These are phyloP conservation scores for Bryoerythrophyllum caledonicum DNA, from an alignment of 225 moss, liverwort and hornwort species.

Conservation along the genomic window DNA sequence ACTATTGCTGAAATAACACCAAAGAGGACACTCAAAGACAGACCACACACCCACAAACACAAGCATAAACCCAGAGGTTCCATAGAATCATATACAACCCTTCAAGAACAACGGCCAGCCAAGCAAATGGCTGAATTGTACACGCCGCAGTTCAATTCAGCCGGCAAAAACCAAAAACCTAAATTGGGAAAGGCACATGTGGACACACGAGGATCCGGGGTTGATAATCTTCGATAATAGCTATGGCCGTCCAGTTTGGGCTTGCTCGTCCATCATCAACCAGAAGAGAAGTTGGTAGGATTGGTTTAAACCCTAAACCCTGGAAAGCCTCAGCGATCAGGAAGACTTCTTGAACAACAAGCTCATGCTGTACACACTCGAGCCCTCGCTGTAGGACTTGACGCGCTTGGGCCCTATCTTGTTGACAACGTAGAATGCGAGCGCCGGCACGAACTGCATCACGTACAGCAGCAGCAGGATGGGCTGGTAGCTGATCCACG, in stretches of 20 bases:
- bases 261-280: not conserved
- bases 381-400: constrained; percentile 43
- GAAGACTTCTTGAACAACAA: constrained; percentile 51
- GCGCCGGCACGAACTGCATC: constrained; percentile 53
- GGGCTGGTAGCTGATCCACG: constrained; percentile 76
- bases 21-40: too few relatives aligned
- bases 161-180: too few relatives aligned
- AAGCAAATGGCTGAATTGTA: too few relatives aligned
- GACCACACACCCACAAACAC: too few relatives aligned
- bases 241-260: too few relatives aligned
- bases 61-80: not conserved
- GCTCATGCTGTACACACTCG: constrained; percentile 31
- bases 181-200: too few relatives aligned
- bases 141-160: too few relatives aligned
- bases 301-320: not conserved
- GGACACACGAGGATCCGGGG: too few relatives aligned
- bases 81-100: not conserved
- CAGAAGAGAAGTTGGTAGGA: not conserved
- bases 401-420: constrained; percentile 55
- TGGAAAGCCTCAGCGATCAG: constrained; percentile 9
- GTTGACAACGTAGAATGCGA: constrained; percentile 47
- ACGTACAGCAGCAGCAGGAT: constrained; percentile 58
- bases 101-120: too few relatives aligned
- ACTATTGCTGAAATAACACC: too few relatives aligned
- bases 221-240: too few relatives aligned